phyloP scores from a whole-genome alignment of 495 filamentous ascomycete species.

The Tuber microsphaerosporum region DNA sequence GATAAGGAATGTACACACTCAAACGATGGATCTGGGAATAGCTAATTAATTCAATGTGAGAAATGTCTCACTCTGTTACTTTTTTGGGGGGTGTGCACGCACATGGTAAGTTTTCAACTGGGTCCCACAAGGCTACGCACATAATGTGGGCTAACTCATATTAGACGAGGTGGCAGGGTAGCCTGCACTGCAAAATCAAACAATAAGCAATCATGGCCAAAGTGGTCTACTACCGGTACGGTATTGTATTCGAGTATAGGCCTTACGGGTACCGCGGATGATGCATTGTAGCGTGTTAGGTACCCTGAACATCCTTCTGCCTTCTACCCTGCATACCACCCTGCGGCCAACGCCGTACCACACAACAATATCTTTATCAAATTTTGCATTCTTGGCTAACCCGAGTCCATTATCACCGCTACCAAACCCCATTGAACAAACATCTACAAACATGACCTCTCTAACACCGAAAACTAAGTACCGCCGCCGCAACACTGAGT shows the following conservation, averaged over 20 bases:
- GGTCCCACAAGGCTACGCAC: not conserved
- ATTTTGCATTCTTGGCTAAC: not conserved
- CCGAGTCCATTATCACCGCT: conserved; percentile 1
- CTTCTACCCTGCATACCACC: not conserved
- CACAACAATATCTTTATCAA: not conserved
- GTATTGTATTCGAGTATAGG: too few species aligned
- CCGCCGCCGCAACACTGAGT: not conserved
- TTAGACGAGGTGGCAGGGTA: not conserved
- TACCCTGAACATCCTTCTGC: not conserved
- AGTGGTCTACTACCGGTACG: not conserved
- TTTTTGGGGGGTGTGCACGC: not conserved
- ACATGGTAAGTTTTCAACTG: not conserved
- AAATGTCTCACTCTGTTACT: not conserved
- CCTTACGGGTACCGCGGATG: not conserved
- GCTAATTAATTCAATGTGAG: not conserved
- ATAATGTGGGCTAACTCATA: not conserved
- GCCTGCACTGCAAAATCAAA: not conserved
- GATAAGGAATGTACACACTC: not conserved
- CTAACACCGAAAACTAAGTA: not conserved
- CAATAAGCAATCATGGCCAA: not conserved
- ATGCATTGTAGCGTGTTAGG: not conserved
- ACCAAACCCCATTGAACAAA: not conserved
- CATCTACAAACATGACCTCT: not conserved
- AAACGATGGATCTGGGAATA: not conserved
- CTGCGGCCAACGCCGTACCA: not conserved